These are phyloP conservation scores for Aspergillus hortae DNA, from an alignment of 2,329 filamentous ascomycete genomes.

Conservation along the genomic window DNA sequence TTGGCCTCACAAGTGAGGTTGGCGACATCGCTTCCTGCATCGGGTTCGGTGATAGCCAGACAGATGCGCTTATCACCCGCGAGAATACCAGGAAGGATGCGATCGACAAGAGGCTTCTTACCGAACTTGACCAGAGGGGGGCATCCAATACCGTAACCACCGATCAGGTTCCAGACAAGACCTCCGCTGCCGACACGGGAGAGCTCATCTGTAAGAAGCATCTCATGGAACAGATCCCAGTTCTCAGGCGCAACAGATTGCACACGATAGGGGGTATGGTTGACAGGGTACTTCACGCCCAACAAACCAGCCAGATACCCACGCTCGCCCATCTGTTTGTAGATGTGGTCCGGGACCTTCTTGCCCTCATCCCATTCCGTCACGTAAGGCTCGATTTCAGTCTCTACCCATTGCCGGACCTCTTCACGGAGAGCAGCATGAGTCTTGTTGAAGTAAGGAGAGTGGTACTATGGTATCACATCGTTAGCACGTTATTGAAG, in stretches of 20 bases:
- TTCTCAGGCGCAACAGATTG: slow-evolving; percentile 78
- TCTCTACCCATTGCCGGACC: slow-evolving; percentile 87
- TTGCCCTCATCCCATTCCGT: slow-evolving; percentile 97
- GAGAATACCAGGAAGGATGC: slow-evolving; percentile 83
- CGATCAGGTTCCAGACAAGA: slow-evolving; percentile 94
- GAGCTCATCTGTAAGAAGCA: slow-evolving; percentile 91
- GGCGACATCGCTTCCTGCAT: slow-evolving; percentile 91
- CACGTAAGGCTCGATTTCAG: slow-evolving; percentile 83
- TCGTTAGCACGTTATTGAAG: slow-evolving; percentile 3
- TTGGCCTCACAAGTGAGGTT: slow-evolving; percentile 96
- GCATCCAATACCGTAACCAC: slow-evolving; percentile 92
- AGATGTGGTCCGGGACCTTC: slow-evolving; percentile 81
- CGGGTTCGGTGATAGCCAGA: slow-evolving; percentile 93
- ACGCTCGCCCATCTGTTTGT: slow-evolving; percentile 90
- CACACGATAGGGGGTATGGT: slow-evolving; percentile 69
- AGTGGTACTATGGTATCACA: slow-evolving; percentile 67
- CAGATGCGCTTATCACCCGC: slow-evolving; percentile 96
- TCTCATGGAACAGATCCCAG: slow-evolving; percentile 98
- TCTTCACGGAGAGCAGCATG: slow-evolving; percentile 89
- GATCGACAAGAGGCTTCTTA: slow-evolving; percentile 76
- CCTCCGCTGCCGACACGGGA: slow-evolving; percentile 85
- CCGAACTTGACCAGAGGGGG: slow-evolving; percentile 92
- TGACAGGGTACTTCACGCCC: slow-evolving; percentile 70
- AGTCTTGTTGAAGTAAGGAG: slow-evolving; percentile 92
- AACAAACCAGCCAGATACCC: slow-evolving; percentile 90